Evolutionary conservation across 169 alveolate species (phyloP).

Genomic region (Plasmodium gallinaceum): DNA sequence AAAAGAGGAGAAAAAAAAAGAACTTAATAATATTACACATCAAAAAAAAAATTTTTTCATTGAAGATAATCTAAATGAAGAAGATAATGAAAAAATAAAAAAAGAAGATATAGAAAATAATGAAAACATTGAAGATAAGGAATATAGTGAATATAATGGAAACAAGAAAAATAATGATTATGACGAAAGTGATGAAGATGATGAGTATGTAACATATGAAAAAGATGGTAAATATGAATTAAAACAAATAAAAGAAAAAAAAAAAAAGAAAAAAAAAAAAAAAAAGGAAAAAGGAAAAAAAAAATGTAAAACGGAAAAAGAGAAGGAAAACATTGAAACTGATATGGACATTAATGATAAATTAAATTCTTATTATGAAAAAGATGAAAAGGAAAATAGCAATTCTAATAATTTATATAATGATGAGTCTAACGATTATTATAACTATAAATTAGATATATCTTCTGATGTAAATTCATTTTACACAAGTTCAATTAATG

Average conservation of each 20-base stretch:
- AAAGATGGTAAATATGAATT: neutral
- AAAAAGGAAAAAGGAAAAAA: neutral
- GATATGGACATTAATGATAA: neutral
- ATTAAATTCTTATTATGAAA: neutral
- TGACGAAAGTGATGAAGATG: neutral
- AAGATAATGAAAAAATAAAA: neutral
- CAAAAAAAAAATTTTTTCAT: too few species aligned
- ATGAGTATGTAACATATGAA: neutral
- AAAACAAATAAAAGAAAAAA: slow-evolving; percentile 1
- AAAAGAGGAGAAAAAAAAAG: slow-evolving; percentile 1
- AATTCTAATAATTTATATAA: neutral
- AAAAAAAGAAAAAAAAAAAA: slow-evolving; percentile 4
- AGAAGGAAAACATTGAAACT: neutral
- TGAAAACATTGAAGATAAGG: neutral
- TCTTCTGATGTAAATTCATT: slow-evolving; percentile 4
- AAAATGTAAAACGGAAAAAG: neutral
- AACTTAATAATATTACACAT: neutral
- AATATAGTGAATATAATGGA: neutral
- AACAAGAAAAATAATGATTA: neutral
- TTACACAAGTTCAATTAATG: slow-evolving; percentile 7
- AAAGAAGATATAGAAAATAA: neutral
- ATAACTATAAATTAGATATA: neutral
- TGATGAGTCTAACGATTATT: slow-evolving; percentile 10
- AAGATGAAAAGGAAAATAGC: neutral
- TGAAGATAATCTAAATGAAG: neutral